Evolutionary conservation across 805 yeast species (phyloP).

Genomic region (Ogataea neopini): DNA sequence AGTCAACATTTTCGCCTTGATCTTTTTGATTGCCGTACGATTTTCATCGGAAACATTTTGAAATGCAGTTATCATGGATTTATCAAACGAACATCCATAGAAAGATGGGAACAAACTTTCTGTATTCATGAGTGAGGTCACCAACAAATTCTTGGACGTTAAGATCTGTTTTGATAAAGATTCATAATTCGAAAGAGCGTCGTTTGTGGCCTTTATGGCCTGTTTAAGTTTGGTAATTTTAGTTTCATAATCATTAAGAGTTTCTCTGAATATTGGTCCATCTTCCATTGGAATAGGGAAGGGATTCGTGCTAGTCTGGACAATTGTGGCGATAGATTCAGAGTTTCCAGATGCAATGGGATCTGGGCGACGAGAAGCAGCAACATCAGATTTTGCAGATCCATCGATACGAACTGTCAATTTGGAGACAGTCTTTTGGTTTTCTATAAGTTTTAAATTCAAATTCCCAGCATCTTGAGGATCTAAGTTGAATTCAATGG

Average conservation of each 20-base stretch:
- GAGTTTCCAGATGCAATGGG: not conserved
- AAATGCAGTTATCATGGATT: conserved; percentile 10
- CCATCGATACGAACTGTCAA: conserved; percentile 8
- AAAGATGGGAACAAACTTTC: conserved; percentile 17
- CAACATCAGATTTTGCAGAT: conserved; percentile 2
- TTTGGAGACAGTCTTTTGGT: conserved; percentile 6
- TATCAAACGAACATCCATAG: conserved; percentile 19
- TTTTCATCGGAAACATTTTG: conserved; percentile 22
- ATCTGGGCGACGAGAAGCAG: not conserved
- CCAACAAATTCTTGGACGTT: conserved; percentile 12
- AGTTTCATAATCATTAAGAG: conserved; percentile 30
- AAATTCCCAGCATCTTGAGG: conserved; percentile 11
- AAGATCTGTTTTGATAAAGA: conserved; percentile 21
- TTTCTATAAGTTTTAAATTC: conserved; percentile 11
- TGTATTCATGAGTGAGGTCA: conserved; percentile 12
- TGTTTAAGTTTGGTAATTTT: conserved; percentile 25
- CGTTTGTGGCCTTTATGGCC: conserved; percentile 19
- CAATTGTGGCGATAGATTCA: not conserved
- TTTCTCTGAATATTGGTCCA: conserved; percentile 38
- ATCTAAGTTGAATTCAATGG: conserved; percentile 2
- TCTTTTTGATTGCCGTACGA: conserved; percentile 15
- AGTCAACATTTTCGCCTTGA: conserved; percentile 16
- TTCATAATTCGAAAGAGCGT: conserved; percentile 22
- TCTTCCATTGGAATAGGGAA: conserved; percentile 37
- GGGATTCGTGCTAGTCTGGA: conserved; percentile 17